These are phyloP conservation scores for Cicer pinnatifidum DNA, from an alignment of 306 rosid species.

Conservation along the genomic window DNA sequence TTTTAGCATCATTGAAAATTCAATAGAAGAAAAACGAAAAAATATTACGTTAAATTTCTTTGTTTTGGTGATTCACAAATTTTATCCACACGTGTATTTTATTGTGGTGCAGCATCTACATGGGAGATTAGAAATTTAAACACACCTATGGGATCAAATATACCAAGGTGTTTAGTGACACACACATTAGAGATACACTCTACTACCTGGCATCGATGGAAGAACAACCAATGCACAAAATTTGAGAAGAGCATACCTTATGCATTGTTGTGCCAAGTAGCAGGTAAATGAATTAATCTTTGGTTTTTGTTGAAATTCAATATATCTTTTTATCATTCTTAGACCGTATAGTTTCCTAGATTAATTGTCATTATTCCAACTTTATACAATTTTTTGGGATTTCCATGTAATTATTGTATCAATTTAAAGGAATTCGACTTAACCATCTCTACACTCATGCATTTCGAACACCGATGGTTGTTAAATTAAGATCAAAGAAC, in stretches of 20 bases:
- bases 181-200: constrained; percentile 88
- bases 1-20: not conserved
- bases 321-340: too few relatives aligned
- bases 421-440: too few relatives aligned
- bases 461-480: too few relatives aligned
- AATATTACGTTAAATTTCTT: constrained; percentile 1
- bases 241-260: constrained; percentile 87
- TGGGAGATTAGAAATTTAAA: constrained; percentile 89
- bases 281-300: constrained; percentile 62
- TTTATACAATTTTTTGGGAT: too few relatives aligned
- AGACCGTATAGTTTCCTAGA: too few relatives aligned
- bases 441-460: too few relatives aligned
- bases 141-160: constrained; percentile 65
- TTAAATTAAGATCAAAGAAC: too few relatives aligned
- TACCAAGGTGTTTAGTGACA: constrained; percentile 73
- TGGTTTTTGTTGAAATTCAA: too few relatives aligned
- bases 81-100: constrained; percentile 16
- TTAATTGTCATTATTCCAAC: too few relatives aligned
- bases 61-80: not conserved
- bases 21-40: not conserved
- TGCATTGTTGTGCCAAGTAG: constrained; percentile 88
- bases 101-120: constrained; percentile 70
- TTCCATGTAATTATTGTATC: too few relatives aligned
- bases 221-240: constrained; percentile 67
- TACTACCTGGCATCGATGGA: constrained; percentile 77